Percentiles rank a stretch among this genome's conserved stretches.
Evolutionary conservation across 768 basidiomycete genomes (phyloP).

Genomic region (Boletus sp.): DNA sequence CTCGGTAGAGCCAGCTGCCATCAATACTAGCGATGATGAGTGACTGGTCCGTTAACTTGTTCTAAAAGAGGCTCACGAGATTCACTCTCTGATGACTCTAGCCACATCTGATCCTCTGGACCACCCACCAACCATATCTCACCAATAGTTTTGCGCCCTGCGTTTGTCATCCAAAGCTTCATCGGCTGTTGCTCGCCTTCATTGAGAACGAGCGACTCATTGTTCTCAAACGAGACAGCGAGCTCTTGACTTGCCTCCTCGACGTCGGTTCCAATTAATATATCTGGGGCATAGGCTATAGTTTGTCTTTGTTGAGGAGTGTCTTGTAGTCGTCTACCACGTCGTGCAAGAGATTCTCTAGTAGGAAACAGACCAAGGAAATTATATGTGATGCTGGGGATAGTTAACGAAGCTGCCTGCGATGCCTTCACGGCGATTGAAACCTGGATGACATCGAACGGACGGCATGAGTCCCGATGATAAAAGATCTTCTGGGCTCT

Average conservation of each 20-base stretch:
- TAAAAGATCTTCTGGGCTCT: constrained; percentile 20
- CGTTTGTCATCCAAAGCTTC: constrained; percentile 62
- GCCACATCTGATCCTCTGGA: constrained; percentile 62
- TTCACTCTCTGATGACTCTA: constrained; percentile 31
- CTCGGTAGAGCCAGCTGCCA: constrained; percentile 31
- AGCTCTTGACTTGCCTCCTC: constrained; percentile 66
- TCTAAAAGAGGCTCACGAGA: constrained; percentile 14
- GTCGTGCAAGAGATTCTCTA: constrained; percentile 61
- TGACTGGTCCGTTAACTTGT: background rate
- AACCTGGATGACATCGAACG: constrained; percentile 40
- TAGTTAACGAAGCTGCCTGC: constrained; percentile 48
- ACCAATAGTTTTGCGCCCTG: constrained; percentile 54
- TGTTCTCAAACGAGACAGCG: constrained; percentile 53
- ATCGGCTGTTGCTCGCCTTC: constrained; percentile 68
- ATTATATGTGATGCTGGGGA: constrained; percentile 60
- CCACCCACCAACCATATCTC: constrained; percentile 74
- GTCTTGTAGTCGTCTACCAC: constrained; percentile 75
- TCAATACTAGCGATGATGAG: constrained; percentile 16
- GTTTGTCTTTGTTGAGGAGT: constrained; percentile 68
- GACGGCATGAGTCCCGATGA: background rate
- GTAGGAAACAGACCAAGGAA: constrained; percentile 75
- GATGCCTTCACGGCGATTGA: constrained; percentile 60
- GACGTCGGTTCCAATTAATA: constrained; percentile 58
- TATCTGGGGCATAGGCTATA: constrained; percentile 71
- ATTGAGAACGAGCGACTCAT: constrained; percentile 48